Percentiles rank a stretch among this genome's conserved stretches.
These are phyloP conservation scores for Claviceps cyperi DNA, from an alignment of 2,329 filamentous ascomycete genomes.

Conservation along the genomic window DNA sequence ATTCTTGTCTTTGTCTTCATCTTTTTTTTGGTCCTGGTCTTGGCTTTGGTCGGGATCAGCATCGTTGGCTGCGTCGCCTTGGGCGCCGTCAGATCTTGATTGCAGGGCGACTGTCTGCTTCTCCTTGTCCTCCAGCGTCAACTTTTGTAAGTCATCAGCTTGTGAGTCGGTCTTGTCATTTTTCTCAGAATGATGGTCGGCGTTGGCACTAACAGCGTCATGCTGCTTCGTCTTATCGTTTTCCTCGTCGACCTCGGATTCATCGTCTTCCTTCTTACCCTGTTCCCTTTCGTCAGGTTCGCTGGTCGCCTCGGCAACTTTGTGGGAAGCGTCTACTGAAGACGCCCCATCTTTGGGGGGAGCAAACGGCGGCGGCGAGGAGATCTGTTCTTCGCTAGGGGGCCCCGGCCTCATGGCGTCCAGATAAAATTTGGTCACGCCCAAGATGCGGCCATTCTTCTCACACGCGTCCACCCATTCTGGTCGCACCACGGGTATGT, in stretches of 20 bases:
- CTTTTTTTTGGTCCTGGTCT: neutral
- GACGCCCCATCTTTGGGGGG: slow-evolving; percentile 12
- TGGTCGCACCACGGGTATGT: slow-evolving; percentile 89
- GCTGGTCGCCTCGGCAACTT: slow-evolving; percentile 5
- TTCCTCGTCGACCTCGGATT: slow-evolving; percentile 2
- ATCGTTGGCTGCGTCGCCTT: slow-evolving; percentile 10
- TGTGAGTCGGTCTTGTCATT: slow-evolving; percentile 18
- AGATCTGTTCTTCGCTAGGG: slow-evolving; percentile 17
- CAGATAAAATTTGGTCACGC: slow-evolving; percentile 90
- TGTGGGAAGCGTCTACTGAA: slow-evolving; percentile 14
- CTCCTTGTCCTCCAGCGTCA: slow-evolving; percentile 39
- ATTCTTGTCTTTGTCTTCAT: slow-evolving; percentile 11
- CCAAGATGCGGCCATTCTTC: slow-evolving; percentile 78
- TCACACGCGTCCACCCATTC: slow-evolving; percentile 98
- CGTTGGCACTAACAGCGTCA: slow-evolving; percentile 8
- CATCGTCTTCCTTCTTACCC: slow-evolving; percentile 7
- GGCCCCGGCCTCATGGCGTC: slow-evolving; percentile 51
- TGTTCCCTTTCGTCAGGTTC: slow-evolving; percentile 13
- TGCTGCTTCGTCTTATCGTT: slow-evolving; percentile 13
- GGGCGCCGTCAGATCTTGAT: slow-evolving; percentile 15
- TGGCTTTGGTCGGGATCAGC: slow-evolving; percentile 16
- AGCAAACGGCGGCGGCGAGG: slow-evolving; percentile 13
- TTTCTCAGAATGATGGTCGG: slow-evolving; percentile 17
- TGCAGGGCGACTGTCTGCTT: slow-evolving; percentile 38
- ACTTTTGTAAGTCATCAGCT: slow-evolving; percentile 37